These are phyloP conservation scores for Aspergillus cejpii DNA, from an alignment of 2,329 filamentous ascomycete species.

Conservation along the genomic window DNA sequence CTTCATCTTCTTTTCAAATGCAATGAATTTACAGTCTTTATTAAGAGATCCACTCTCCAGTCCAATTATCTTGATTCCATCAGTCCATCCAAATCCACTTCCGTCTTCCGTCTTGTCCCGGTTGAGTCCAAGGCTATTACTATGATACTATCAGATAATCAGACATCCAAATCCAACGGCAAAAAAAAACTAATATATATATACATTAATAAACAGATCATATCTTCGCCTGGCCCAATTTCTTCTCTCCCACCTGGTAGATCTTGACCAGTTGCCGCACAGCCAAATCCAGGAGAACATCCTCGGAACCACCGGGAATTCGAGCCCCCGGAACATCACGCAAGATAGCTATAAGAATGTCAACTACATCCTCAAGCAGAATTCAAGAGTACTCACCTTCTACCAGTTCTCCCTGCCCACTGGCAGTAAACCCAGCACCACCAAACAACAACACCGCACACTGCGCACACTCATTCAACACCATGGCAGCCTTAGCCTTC, in stretches of 20 bases:
- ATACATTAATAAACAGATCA: too few species aligned
- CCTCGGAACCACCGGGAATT: constrained; percentile 64
- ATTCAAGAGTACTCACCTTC: constrained; percentile 55
- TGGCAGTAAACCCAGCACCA: constrained; percentile 64
- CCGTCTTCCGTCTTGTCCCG: too few species aligned
- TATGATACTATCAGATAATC: too few species aligned
- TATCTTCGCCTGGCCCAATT: constrained; percentile 27
- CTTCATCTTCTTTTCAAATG: too few species aligned
- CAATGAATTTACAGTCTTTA: too few species aligned
- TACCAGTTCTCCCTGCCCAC: constrained; percentile 63
- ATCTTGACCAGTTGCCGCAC: constrained; percentile 66
- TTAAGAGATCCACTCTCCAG: too few species aligned
- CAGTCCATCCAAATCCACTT: too few species aligned
- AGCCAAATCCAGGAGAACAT: constrained; percentile 64
- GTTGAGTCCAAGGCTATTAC: too few species aligned
- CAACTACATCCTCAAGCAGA: too few species aligned
- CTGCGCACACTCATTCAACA: constrained; percentile 64
- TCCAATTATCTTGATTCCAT: too few species aligned
- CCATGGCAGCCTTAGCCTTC: constrained; percentile 66
- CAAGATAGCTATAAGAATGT: constrained; percentile 49
- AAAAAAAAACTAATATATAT: too few species aligned
- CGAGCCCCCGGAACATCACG: constrained; percentile 57
- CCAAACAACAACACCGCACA: constrained; percentile 65
- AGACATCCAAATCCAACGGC: too few species aligned
- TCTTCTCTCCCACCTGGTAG: constrained; percentile 41